phyloP scores from a whole-genome alignment of 805 yeast species.

The Kuraishia cidri region DNA sequence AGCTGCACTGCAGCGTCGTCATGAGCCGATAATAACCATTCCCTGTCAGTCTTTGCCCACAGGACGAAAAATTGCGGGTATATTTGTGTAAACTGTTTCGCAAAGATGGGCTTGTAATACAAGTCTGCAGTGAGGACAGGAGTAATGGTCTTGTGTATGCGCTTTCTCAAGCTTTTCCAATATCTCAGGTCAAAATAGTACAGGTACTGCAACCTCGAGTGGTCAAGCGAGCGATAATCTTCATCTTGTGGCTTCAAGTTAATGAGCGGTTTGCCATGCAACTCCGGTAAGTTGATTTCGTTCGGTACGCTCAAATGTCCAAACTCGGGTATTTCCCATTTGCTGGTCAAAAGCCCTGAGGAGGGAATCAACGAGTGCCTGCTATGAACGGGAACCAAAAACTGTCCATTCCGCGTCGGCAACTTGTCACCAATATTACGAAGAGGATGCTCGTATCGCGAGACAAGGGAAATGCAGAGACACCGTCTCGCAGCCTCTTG shows the following conservation, averaged over 20 bases:
- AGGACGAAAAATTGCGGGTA: slow-evolving; percentile 41
- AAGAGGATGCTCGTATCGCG: slow-evolving; percentile 7
- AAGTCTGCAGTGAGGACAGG: slow-evolving; percentile 48
- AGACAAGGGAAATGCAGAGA: slow-evolving; percentile 1
- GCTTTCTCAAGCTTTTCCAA: slow-evolving; percentile 40
- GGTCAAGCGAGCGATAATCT: slow-evolving; percentile 1
- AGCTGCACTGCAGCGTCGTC: slow-evolving; percentile 27
- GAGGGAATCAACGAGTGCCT: slow-evolving; percentile 10
- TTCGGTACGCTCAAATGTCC: slow-evolving; percentile 12
- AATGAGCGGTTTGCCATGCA: slow-evolving; percentile 17
- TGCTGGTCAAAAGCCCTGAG: slow-evolving; percentile 22
- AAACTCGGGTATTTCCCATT: slow-evolving; percentile 21
- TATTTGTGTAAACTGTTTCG: slow-evolving; percentile 43
- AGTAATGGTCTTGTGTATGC: slow-evolving; percentile 37
- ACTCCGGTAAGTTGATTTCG: slow-evolving; percentile 16
- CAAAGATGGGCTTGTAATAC: slow-evolving; percentile 34
- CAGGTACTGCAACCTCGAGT: slow-evolving; percentile 48
- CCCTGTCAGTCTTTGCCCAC: slow-evolving; percentile 40
- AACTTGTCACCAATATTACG: too few relatives aligned
- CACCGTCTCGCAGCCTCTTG: neutral
- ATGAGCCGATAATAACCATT: slow-evolving; percentile 30
- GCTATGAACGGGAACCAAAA: slow-evolving; percentile 11
- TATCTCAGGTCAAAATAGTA: slow-evolving; percentile 52
- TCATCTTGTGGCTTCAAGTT: slow-evolving; percentile 7
- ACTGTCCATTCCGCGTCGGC: neutral